These are phyloP conservation scores for Acanthamoeba royreba DNA, from an alignment of 208 protist genomes.

Conservation along the genomic window DNA sequence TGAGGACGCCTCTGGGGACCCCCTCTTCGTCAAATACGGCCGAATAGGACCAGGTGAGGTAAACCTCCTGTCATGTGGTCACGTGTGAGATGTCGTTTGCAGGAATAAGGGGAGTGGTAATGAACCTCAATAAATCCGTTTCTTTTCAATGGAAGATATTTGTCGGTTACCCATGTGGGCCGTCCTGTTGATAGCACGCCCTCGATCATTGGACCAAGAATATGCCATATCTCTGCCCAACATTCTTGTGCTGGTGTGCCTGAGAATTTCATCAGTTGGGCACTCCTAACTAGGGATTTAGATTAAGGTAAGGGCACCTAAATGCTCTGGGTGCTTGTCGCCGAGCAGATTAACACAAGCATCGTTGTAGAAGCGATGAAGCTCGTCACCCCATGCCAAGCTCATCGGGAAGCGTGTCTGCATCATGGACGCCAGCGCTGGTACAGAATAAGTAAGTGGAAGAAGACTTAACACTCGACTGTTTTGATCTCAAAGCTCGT, in stretches of 20 bases:
- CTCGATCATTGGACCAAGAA: neutral
- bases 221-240: slow-evolving; percentile 13
- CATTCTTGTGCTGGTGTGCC: neutral
- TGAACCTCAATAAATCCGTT: neutral
- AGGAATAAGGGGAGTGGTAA: neutral
- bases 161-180: neutral
- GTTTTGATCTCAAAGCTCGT: neutral
- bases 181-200: neutral
- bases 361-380: neutral
- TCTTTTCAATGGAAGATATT: neutral
- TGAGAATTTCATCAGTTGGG: neutral
- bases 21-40: neutral
- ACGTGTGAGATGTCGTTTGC: neutral
- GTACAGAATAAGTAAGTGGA: neutral
- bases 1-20: neutral
- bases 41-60: neutral
- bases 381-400: neutral
- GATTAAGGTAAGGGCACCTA: neutral
- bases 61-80: neutral
- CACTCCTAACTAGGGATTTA: too few species aligned
- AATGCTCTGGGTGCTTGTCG: neutral
- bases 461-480: too few species aligned
- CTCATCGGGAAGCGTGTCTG: neutral
- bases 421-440: neutral
- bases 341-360: neutral